Evolutionary conservation across 768 basidiomycete species (phyloP), one percentile per base, ranked within the genome.

Genomic region (Xerocomus brunneocitrinus): DNA sequence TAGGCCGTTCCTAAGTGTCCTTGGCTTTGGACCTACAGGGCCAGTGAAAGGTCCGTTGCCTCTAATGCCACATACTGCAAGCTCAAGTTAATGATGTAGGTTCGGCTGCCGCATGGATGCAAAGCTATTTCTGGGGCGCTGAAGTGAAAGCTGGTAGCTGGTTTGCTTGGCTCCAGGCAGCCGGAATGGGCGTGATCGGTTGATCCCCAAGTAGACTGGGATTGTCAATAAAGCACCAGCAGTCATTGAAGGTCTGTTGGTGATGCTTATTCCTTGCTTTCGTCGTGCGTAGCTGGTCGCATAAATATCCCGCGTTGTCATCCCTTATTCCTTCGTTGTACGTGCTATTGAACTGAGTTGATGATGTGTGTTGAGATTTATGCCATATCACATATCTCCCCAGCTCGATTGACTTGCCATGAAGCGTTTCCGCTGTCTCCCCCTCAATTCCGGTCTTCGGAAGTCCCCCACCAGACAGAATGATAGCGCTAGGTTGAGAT

Each of bases 1-100:
- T 16, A 2, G 43, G 16, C 60, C 53, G 2, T 51, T 62, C 8
- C 28, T 62, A 4, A 42, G 51, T 0, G 1, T 56, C 16, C 32
- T 59, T 24, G 60, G 60, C 31, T 62, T 62, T 6, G 60, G 57
- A 19, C 60, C 51, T 35, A 5, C 8, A 0, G 60, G 60, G 2
- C 60, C 52, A 13, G 25, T 54, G 12, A 54, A 50, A 47, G 61
- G 61, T 63, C 16, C 16, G 36, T 16, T 14, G 25, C 10, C 28
- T 6, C 2, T 1, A 0, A 1, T 2, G 2, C 16, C 6, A 27
- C 24, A 14, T 0, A 10, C 5, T 3, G 1, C 10, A 16, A 6
- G 19, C 4, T 36, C 5, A 49, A 9, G 19, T 36, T 5, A 30
- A 34, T n/a, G 22, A 8, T 2, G 19, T 42, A 62, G 60, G 60